Conservation (phyloP, 495 filamentous ascomycete genomes). For the Trichoderma erinaceum region DNA sequence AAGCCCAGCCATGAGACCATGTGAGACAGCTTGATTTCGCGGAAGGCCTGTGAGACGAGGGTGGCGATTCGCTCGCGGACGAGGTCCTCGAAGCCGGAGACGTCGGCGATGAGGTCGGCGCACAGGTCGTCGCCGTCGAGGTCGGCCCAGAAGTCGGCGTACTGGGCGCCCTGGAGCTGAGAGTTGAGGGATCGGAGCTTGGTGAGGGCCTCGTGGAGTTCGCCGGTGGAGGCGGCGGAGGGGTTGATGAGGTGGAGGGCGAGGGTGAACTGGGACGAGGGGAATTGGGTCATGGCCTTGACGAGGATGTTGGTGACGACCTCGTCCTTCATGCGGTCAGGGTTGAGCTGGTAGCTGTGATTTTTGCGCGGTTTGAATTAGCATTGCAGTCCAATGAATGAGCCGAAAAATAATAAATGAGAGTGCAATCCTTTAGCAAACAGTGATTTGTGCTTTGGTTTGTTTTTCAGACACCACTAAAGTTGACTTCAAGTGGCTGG, state of each 20-base stretch:
- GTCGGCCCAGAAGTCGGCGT: slow-evolving; percentile 86
- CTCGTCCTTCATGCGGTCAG: slow-evolving; percentile 92
- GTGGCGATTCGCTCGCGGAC: slow-evolving; percentile 88
- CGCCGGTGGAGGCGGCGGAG: slow-evolving; percentile 40
- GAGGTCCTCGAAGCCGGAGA: slow-evolving; percentile 92
- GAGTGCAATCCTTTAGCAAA: not conserved
- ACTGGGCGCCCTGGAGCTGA: slow-evolving; percentile 79
- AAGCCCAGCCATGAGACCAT: slow-evolving; percentile 87
- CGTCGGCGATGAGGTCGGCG: slow-evolving; percentile 89
- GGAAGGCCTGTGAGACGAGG: slow-evolving; percentile 79
- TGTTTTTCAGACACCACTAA: slow-evolving; percentile 13
- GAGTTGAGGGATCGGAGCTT: slow-evolving; percentile 79
- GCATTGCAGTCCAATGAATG: not conserved
- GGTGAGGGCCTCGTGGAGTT: slow-evolving; percentile 78
- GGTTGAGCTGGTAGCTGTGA: slow-evolving; percentile 97
- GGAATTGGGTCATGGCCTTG: slow-evolving; percentile 96
- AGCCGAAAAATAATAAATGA: not conserved
- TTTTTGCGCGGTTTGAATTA: slow-evolving; percentile 1
- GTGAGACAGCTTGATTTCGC: slow-evolving; percentile 68
- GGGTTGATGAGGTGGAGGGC: slow-evolving; percentile 80
- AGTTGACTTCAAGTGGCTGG: slow-evolving; percentile 41
- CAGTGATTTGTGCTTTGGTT: not conserved
- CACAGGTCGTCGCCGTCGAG: slow-evolving; percentile 93
- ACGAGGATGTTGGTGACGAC: slow-evolving; percentile 97
- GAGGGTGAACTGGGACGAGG: slow-evolving; percentile 89